Conservation (phyloP, 768 basidiomycete genomes). For the Termitomyces eurrhizus region DNA sequence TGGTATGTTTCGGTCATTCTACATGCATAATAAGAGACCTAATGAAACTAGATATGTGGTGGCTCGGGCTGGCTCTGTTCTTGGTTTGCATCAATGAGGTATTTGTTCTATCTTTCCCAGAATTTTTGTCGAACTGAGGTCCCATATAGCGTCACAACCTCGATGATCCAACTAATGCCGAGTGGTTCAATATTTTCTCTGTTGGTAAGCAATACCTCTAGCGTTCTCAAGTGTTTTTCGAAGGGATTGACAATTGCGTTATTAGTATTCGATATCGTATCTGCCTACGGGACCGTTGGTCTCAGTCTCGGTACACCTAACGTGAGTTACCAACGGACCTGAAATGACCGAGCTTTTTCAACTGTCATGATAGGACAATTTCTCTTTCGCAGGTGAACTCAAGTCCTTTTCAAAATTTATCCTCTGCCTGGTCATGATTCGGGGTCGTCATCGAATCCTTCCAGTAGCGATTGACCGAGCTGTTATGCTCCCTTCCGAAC, state of each 20-base stretch:
- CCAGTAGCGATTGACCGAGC: slow-evolving; percentile 89
- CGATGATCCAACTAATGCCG: slow-evolving; percentile 43
- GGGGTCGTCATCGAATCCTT: slow-evolving; percentile 86
- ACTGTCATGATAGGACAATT: slow-evolving; percentile 54
- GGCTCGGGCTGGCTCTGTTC: slow-evolving; percentile 83
- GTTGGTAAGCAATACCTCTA: slow-evolving; percentile 47
- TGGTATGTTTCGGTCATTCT: slow-evolving; percentile 41
- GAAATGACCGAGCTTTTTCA: slow-evolving; percentile 8
- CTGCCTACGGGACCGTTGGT: slow-evolving; percentile 87
- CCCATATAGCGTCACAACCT: slow-evolving; percentile 51
- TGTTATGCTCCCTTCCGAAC: slow-evolving; percentile 73
- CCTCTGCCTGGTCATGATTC: slow-evolving; percentile 85
- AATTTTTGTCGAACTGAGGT: slow-evolving; percentile 1
- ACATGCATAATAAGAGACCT: background rate
- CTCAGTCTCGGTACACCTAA: slow-evolving; percentile 84
- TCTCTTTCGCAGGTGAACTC: slow-evolving; percentile 77
- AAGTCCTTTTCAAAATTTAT: slow-evolving; percentile 84
- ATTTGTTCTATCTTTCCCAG: slow-evolving; percentile 13
- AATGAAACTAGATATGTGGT: slow-evolving; percentile 84
- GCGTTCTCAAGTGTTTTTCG: background rate
- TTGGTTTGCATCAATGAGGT: slow-evolving; percentile 94
- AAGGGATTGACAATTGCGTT: background rate
- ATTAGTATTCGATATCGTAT: slow-evolving; percentile 85
- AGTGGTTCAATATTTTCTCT: slow-evolving; percentile 84
- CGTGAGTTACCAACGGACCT: slow-evolving; percentile 37